Conservation (phyloP, 1,284 basidiomycete genomes). For the Chiua sp. region DNA sequence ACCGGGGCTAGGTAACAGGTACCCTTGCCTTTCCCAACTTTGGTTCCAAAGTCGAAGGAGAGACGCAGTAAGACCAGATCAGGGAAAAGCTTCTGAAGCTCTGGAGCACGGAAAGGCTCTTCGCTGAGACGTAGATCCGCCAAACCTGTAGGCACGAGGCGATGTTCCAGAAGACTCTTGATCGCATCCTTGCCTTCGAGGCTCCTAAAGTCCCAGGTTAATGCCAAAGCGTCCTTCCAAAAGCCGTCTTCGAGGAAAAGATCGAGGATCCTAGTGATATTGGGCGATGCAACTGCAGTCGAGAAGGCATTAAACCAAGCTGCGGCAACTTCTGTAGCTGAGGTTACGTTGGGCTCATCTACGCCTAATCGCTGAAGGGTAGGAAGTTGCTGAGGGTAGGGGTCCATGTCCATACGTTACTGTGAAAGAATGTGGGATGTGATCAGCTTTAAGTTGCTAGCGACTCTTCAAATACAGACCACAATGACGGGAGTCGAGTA, state of each 20-base stretch:
- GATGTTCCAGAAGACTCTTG: constrained; percentile 27
- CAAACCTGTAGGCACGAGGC: constrained; percentile 40
- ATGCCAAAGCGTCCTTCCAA: constrained; percentile 33
- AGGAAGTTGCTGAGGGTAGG: constrained; percentile 31
- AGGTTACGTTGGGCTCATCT: constrained; percentile 22
- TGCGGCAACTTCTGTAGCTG: constrained; percentile 25
- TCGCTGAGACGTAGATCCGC: constrained; percentile 25
- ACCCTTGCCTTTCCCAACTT: constrained; percentile 27
- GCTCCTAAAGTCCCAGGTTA: constrained; percentile 38
- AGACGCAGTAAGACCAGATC: constrained; percentile 32
- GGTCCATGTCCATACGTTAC: constrained; percentile 24
- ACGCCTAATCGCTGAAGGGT: constrained; percentile 36
- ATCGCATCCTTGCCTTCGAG: constrained; percentile 29
- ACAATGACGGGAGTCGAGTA: background rate
- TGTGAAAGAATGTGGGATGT: background rate
- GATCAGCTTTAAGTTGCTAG: background rate
- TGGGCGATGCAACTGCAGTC: constrained; percentile 30
- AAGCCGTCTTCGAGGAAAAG: constrained; percentile 36
- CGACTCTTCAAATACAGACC: constrained; percentile 4
- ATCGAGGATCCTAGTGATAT: constrained; percentile 30
- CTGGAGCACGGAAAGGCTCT: constrained; percentile 22
- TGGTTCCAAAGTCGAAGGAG: constrained; percentile 31
- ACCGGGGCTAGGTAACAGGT: constrained; percentile 26
- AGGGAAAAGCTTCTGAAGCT: constrained; percentile 27
- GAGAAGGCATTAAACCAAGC: constrained; percentile 41